A percentile compares a stretch with the other conserved stretches of the same genome.
Evolutionary conservation across 2,329 filamentous ascomycete species (phyloP).

Genomic region (Ophiostoma ulmi): DNA sequence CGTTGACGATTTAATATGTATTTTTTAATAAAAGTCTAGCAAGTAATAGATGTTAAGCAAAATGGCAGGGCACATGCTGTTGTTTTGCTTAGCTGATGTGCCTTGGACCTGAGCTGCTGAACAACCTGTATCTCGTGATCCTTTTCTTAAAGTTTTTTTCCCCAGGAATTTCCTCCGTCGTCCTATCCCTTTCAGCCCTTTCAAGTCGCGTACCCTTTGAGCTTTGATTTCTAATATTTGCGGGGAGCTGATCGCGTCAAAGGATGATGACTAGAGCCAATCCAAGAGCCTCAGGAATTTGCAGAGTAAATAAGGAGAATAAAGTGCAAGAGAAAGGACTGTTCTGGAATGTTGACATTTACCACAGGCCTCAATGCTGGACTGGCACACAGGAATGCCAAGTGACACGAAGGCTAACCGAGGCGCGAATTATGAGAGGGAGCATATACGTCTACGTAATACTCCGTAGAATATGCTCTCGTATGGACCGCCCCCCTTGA

Average conservation of each 20-base stretch:
- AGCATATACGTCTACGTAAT: background rate
- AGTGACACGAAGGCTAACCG: background rate
- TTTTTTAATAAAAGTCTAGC: no score
- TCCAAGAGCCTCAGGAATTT: background rate
- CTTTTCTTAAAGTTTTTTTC: no score
- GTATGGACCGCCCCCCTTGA: background rate
- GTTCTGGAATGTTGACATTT: background rate
- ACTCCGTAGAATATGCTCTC: background rate
- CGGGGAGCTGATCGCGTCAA: background rate
- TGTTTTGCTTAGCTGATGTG: background rate
- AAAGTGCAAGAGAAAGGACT: background rate
- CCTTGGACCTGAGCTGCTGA: background rate
- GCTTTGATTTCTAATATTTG: background rate
- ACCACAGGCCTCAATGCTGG: background rate
- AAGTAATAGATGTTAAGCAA: no score
- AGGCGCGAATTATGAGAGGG: background rate
- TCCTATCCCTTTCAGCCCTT: background rate
- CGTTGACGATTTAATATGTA: conserved; percentile 12
- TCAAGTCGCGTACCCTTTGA: background rate
- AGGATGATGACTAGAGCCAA: no score
- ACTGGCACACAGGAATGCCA: background rate
- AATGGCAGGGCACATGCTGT: no score
- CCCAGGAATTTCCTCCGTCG: no score
- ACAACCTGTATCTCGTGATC: no score
- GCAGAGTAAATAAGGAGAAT: background rate